Conservation (phyloP, 108 stramenopile genomes). For the Fistulifera pelliculosa region DNA sequence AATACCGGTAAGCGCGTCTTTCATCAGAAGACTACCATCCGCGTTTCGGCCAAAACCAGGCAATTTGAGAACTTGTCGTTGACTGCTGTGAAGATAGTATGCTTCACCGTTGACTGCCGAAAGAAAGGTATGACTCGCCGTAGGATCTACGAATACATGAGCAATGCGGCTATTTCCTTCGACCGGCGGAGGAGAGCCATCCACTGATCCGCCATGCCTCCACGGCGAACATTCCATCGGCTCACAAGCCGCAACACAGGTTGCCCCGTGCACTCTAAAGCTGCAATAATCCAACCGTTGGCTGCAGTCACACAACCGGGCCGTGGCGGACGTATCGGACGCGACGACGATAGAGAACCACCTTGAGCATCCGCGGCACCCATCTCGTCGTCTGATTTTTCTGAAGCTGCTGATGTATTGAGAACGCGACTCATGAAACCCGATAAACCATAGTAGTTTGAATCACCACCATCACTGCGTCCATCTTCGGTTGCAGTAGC, state of each 20-base stretch:
- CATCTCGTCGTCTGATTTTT: constrained; percentile 3
- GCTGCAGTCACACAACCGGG: constrained; percentile 58
- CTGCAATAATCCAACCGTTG: constrained; percentile 82
- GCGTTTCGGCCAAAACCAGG: constrained; percentile 63
- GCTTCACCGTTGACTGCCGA: constrained; percentile 70
- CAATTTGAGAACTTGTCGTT: constrained; percentile 37
- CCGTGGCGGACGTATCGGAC: constrained; percentile 55
- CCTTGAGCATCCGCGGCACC: constrained; percentile 16
- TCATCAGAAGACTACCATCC: constrained; percentile 33
- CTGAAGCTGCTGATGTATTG: constrained; percentile 19
- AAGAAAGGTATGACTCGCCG: constrained; percentile 70
- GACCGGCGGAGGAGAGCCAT: constrained; percentile 34
- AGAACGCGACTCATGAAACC: constrained; percentile 48
- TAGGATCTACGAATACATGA: constrained; percentile 77
- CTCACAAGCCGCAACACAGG: constrained; percentile 28
- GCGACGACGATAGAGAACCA: constrained; percentile 13
- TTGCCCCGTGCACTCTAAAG: constrained; percentile 43
- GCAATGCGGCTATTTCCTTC: constrained; percentile 30
- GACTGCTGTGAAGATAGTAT: constrained; percentile 57
- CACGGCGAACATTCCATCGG: constrained; percentile 53
- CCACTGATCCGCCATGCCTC: constrained; percentile 29
- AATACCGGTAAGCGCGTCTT: constrained; percentile 26
- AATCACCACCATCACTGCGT: constrained; percentile 9
- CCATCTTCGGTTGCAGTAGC: constrained; percentile 14
- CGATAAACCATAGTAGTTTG: constrained; percentile 24